phyloP scores from a whole-genome alignment of 768 basidiomycete species.

The Obba rivulosa region DNA sequence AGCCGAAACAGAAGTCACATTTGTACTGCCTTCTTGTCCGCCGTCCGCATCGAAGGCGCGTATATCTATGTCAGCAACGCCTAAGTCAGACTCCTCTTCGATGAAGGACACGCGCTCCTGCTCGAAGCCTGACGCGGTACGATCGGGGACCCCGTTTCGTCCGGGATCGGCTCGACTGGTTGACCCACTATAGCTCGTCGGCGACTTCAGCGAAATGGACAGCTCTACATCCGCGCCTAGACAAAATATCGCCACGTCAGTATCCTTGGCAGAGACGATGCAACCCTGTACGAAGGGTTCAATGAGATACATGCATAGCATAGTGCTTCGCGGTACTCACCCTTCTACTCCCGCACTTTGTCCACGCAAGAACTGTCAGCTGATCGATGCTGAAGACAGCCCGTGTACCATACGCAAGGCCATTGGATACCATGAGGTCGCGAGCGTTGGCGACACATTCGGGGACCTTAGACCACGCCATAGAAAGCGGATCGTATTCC shows the following conservation, averaged over 20 bases:
- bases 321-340: background rate
- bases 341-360: constrained; percentile 6
- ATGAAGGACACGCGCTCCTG: background rate
- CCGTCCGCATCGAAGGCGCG: background rate
- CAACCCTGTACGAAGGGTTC: constrained; percentile 2
- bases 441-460: constrained; percentile 1
- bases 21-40: background rate
- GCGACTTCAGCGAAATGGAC: background rate
- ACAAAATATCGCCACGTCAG: constrained; percentile 4
- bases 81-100: background rate
- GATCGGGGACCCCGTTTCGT: background rate
- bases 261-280: background rate
- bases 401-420: background rate
- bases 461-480: background rate
- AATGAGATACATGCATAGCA: background rate
- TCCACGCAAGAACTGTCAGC: constrained; percentile 7
- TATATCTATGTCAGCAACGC: background rate
- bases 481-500: background rate
- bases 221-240: constrained; percentile 15
- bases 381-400: background rate
- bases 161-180: background rate
- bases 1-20: background rate
- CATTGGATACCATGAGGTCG: constrained; percentile 4
- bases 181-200: background rate
- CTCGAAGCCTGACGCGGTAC: background rate